Base-by-base conservation (phyloP, 805 yeast species). In the Candida yuanshanica region DNA sequence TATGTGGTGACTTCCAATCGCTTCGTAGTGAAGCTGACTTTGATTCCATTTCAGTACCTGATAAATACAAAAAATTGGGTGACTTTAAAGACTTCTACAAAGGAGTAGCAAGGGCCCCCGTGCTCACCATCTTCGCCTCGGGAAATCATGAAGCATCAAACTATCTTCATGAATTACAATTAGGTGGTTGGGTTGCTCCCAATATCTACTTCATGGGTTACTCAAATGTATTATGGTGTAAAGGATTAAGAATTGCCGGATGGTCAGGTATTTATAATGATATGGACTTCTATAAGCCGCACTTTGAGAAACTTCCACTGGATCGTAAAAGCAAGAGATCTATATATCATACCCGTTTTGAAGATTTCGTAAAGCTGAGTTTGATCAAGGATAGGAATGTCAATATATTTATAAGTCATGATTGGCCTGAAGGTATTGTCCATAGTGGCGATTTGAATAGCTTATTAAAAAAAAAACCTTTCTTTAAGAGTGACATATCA, bases 121-220 rank as follows among this genome's bases (percentile, higher is more conserved):
- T 83, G 1, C 61, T 79, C 24, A 91, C 98, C 0, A 50, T 93
- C 0, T 83, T 91, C 50, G 77, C 93, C 33, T 98, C 99, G 3
- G 99, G 99, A 0, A 93, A 93, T 62, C 99, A 93, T 56, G 99
- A 93, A 57, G 80, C 93, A 4, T 85, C 95, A 43, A 77, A 81
- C 44, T 86, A 84, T 57, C 56, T 93, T 47, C 66, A 74, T 45
- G 88, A 84, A 50, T 63, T 90, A 43, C 77, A 75, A 44, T 74
- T 72, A 58, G 99, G 99, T 11, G 99, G 99, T 0, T 93, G 91
- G 86, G 90, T 85, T 1, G 95, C 95, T 2, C 86, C 88, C 1
- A 81, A 83, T 47, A 86, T 93, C 12, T 93, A 82, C 60, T 93
- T 79, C 56, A 55, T 93, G 51, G 99, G 99, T 0, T 76, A 77